phyloP scores from a whole-genome alignment of 23 red algal species.

The Gracilaria domingensis region DNA sequence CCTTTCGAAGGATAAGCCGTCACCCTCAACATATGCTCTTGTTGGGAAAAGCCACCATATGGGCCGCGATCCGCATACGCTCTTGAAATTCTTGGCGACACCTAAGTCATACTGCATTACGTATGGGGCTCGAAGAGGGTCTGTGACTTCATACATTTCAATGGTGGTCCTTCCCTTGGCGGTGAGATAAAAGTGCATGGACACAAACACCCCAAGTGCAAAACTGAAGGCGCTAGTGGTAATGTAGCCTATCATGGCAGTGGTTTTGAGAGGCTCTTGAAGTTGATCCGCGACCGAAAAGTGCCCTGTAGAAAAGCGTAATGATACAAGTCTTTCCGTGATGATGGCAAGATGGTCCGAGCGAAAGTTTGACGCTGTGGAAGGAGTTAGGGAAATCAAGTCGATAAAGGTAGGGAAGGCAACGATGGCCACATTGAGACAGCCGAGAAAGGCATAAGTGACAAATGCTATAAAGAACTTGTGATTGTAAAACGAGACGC shows the following conservation, averaged over 20 bases:
- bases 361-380: conserved; percentile 9
- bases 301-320: not conserved
- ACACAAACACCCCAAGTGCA: conserved; percentile 88
- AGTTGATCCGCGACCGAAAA: conserved; percentile 30
- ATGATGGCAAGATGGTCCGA: conserved; percentile 1
- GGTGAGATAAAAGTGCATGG: conserved; percentile 84
- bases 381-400: conserved; percentile 38
- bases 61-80: conserved; percentile 53
- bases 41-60: conserved; percentile 78
- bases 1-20: conserved; percentile 60
- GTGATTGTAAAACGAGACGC: conserved; percentile 82
- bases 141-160: conserved; percentile 92
- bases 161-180: conserved; percentile 89
- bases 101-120: conserved; percentile 81
- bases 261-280: conserved; percentile 37
- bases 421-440: conserved; percentile 65
- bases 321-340: not conserved
- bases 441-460: conserved; percentile 79
- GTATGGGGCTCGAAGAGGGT: conserved; percentile 54
- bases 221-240: conserved; percentile 68
- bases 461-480: conserved; percentile 85
- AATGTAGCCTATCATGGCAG: conserved; percentile 81
- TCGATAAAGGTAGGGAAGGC: conserved; percentile 63
- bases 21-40: conserved; percentile 56
- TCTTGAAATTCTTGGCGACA: conserved; percentile 61